Evolutionary conservation across 495 filamentous ascomycete genomes (phyloP), one percentile per base, ranked within the genome.

Genomic region (Tricharina praecox): DNA sequence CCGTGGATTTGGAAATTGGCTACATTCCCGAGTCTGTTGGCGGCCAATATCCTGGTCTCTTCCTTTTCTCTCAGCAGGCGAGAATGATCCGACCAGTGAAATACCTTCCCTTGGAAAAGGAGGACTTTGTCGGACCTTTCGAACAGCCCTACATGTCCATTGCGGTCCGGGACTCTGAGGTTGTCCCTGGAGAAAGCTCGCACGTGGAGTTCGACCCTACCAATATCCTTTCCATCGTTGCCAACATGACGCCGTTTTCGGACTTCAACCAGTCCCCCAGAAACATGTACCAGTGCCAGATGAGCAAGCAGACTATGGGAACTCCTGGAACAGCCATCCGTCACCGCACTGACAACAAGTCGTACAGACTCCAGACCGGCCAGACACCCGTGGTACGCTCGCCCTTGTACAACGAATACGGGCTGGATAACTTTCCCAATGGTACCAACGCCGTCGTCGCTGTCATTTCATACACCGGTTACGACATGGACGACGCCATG

Each of bases 401-500:
- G 19, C 85, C 87, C 11, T 69, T 95, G 26, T 84, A 96, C 65
- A 94, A 93, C 57, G 82, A 84, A 28, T 97, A 96, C 58, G 90
- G 88, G 15, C 76, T 97, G 48, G 90, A 97, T 64, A 95, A 96
- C 68, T 97, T 93, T 64, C 90, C 90, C 43, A 94, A 96, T 60
- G 90, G 90, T n/a, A 86, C 75, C 55, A 97, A 97, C 62, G 85
- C 87, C 7, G 75, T 97, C 21, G 90, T 97, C 47, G 90, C 90
- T 45, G 93, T 97, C 60, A 93, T 97, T 49, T 93, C 90, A 3
- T 97, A 97, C 66, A 96, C 90, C 4, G 90, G 88, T 36, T 96
- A 95, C 62, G 90, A 97, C 71, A 96, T 97, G 90, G 90, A 97
- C 69, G 90, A 97, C 67, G 90, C 90, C 63, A 97, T 97, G 90